Percentiles rank a stretch among this genome's conserved stretches.
These are phyloP conservation scores for Exophiala mesophila DNA, from an alignment of 2,329 filamentous ascomycete species.

Conservation along the genomic window DNA sequence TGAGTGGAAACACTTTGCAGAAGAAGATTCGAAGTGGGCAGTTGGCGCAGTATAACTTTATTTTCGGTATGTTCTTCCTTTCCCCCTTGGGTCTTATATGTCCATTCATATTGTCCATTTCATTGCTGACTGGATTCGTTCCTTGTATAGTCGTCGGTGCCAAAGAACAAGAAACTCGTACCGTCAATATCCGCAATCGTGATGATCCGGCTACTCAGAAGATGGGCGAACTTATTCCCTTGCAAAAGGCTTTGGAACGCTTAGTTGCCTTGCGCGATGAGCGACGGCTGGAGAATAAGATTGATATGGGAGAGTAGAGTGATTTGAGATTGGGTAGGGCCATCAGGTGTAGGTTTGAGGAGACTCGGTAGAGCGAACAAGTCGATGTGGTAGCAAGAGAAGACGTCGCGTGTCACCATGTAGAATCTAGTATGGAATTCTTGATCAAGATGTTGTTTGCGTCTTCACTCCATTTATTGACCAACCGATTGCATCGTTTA, in stretches of 20 bases:
- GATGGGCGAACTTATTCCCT: conserved; percentile 56
- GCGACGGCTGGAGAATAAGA: conserved; percentile 38
- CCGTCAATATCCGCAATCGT: conserved; percentile 61
- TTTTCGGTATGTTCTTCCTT: conserved; percentile 39
- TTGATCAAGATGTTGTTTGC: too few relatives aligned
- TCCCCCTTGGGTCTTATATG: too few relatives aligned
- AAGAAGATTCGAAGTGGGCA: conserved; percentile 50
- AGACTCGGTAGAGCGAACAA: too few relatives aligned
- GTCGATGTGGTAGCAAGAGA: too few relatives aligned
- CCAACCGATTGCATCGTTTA: too few relatives aligned
- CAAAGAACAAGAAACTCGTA: conserved; percentile 54
- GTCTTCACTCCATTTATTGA: too few relatives aligned
- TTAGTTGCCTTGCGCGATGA: conserved; percentile 45
- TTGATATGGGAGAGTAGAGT: conserved; percentile 22
- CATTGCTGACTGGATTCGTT: too few relatives aligned
- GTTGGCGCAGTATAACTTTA: conserved; percentile 48
- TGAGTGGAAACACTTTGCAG: conserved; percentile 46
- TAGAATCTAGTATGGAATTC: too few relatives aligned
- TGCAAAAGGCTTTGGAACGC: conserved; percentile 55
- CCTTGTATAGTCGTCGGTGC: conserved; percentile 55
- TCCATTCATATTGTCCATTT: conserved; percentile 1
- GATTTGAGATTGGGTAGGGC: too few relatives aligned
- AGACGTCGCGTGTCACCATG: too few relatives aligned
- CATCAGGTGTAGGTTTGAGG: too few relatives aligned
- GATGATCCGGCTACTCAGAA: conserved; percentile 60